These are phyloP conservation scores for Thielaviopsis musarum DNA, from an alignment of 2,329 filamentous ascomycete species.

Conservation along the genomic window DNA sequence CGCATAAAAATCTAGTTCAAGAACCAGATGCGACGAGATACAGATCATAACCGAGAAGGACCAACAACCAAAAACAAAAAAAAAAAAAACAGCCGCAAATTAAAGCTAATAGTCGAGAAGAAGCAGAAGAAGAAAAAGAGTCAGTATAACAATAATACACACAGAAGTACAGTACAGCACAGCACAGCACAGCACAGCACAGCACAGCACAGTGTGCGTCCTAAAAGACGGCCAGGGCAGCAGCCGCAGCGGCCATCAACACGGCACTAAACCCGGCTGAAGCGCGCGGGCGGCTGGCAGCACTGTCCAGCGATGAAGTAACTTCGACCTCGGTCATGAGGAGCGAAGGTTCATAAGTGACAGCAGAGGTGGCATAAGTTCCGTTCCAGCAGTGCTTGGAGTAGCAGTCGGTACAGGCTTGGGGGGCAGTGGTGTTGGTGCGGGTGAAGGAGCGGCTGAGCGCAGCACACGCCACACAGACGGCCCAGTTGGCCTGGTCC, in stretches of 20 bases:
- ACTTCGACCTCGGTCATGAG: not conserved
- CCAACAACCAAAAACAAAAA: not conserved
- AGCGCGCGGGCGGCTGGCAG: no score
- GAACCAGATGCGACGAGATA: not conserved
- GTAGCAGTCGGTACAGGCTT: conserved; percentile 63
- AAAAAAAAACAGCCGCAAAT: not conserved
- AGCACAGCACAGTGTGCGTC: not conserved
- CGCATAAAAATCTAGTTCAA: not conserved
- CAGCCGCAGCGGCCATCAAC: not conserved
- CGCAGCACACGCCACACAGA: conserved; percentile 78
- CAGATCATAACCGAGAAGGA: not conserved
- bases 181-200: not conserved
- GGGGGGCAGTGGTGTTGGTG: conserved; percentile 51
- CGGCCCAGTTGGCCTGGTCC: conserved; percentile 43
- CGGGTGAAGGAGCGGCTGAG: conserved; percentile 58
- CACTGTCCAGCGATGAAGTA: not conserved
- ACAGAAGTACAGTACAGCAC: not conserved
- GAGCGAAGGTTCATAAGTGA: conserved; percentile 7
- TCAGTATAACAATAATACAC: not conserved
- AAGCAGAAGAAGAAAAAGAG: not conserved
- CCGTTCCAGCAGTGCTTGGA: conserved; percentile 84
- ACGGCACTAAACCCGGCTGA: not conserved
- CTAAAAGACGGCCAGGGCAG: not conserved
- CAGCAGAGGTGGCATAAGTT: conserved; percentile 21
- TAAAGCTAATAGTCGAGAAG: no score